These are phyloP conservation scores for Pontederia crassipes DNA, from an alignment of 176 grass and related monocot genomes.

Conservation along the genomic window DNA sequence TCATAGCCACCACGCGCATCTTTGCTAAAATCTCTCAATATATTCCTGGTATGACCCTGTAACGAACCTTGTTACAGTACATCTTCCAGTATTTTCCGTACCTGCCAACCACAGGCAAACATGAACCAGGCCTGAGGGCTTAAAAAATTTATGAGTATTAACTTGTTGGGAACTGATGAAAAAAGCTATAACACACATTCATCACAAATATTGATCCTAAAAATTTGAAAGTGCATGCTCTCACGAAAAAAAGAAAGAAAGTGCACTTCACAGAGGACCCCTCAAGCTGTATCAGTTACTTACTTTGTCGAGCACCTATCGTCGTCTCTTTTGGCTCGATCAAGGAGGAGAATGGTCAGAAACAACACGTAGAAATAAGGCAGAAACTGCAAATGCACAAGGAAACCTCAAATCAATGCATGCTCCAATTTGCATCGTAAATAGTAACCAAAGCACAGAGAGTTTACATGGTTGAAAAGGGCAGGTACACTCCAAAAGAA, in stretches of 20 bases:
- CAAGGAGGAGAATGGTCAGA: slow-evolving; percentile 82
- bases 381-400: slow-evolving; percentile 49
- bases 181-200: too few relatives aligned
- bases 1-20: too few relatives aligned
- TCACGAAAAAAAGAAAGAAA: too few relatives aligned
- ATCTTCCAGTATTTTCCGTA: slow-evolving; percentile 95
- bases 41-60: slow-evolving; percentile 84
- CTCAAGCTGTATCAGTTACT: slow-evolving; percentile 5
- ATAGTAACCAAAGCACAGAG: neutral
- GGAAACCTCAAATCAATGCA: slow-evolving; percentile 4
- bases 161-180: too few relatives aligned
- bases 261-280: neutral
- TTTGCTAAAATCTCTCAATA: slow-evolving; percentile 27
- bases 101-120: slow-evolving; percentile 18
- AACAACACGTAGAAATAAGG: slow-evolving; percentile 98
- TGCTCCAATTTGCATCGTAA: neutral
- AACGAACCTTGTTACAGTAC: slow-evolving; percentile 79
- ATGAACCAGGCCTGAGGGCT: too few relatives aligned
- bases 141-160: too few relatives aligned
- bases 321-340: slow-evolving; percentile 98
- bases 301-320: slow-evolving; percentile 94
- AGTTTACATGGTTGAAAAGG: slow-evolving; percentile 74
- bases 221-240: too few relatives aligned
- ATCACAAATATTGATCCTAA: too few relatives aligned
- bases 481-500: slow-evolving; percentile 95